Evolutionary conservation across 192 early-diverging fungal genomes (phyloP).

Genomic region (Backusella parvicylindrica): DNA sequence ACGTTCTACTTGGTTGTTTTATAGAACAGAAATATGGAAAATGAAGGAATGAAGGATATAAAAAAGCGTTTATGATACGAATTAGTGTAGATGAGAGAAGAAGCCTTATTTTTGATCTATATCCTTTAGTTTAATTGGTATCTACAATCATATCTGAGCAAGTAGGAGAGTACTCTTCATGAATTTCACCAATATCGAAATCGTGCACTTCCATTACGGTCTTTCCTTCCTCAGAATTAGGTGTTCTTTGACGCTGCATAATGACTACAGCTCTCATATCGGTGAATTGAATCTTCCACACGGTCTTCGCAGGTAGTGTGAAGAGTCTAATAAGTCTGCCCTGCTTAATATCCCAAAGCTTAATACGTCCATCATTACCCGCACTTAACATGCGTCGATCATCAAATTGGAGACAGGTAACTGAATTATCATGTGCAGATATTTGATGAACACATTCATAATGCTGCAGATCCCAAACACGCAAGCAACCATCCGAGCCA

Average conservation of each 20-base stretch:
- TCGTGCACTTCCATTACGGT: slow-evolving; percentile 41
- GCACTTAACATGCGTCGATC: slow-evolving; percentile 88
- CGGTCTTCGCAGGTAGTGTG: slow-evolving; percentile 73
- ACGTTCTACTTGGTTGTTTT: not conserved
- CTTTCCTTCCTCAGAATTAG: slow-evolving; percentile 23
- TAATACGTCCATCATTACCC: slow-evolving; percentile 84
- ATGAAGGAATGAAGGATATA: not conserved
- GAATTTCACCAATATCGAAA: slow-evolving; percentile 29
- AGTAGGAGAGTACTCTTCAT: slow-evolving; percentile 6
- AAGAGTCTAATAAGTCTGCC: slow-evolving; percentile 83
- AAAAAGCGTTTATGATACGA: not conserved
- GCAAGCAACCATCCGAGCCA: slow-evolving; percentile 87
- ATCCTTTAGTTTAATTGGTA: not conserved
- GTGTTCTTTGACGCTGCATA: slow-evolving; percentile 39
- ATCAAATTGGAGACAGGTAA: slow-evolving; percentile 97
- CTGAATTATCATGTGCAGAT: slow-evolving; percentile 75
- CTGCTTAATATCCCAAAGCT: slow-evolving; percentile 90
- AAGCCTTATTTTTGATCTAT: not conserved
- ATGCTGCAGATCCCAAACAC: slow-evolving; percentile 84
- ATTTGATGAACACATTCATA: slow-evolving; percentile 59
- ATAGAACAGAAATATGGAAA: not conserved
- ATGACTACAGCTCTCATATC: slow-evolving; percentile 54
- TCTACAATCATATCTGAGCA: slow-evolving; percentile 8
- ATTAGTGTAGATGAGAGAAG: not conserved
- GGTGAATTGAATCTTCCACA: slow-evolving; percentile 72